phyloP scores from a whole-genome alignment of 2,329 filamentous ascomycete species.

The Phoma sp. region DNA sequence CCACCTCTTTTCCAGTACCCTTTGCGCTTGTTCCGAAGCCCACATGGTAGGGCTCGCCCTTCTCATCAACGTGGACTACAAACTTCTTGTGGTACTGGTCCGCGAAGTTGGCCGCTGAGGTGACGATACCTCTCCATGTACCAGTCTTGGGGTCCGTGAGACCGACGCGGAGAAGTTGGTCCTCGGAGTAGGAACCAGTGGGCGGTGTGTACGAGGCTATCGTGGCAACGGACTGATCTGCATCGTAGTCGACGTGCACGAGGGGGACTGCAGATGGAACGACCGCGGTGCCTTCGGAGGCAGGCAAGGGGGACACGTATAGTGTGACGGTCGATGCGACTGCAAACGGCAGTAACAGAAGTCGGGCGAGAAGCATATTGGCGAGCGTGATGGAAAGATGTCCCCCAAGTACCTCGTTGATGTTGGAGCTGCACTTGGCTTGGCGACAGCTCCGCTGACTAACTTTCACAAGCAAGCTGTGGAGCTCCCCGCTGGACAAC shows the following conservation, averaged over 20 bases:
- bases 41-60: slow-evolving; percentile 53
- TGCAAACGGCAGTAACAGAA: slow-evolving; percentile 47
- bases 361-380: slow-evolving; percentile 47
- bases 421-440: slow-evolving; percentile 5
- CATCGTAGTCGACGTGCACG: slow-evolving; percentile 52
- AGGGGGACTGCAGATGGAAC: slow-evolving; percentile 48
- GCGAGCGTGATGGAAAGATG: slow-evolving; percentile 6
- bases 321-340: slow-evolving; percentile 47
- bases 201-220: slow-evolving; percentile 46
- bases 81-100: slow-evolving; percentile 52
- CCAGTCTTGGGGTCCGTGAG: slow-evolving; percentile 47
- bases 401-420: background rate
- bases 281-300: slow-evolving; percentile 71
- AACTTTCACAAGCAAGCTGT: background rate
- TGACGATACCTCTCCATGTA: slow-evolving; percentile 55
- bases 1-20: slow-evolving; percentile 45
- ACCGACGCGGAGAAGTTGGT: slow-evolving; percentile 53
- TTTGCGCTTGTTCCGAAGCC: slow-evolving; percentile 50
- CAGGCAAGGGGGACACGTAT: slow-evolving; percentile 77
- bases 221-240: slow-evolving; percentile 44
- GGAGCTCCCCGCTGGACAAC: background rate
- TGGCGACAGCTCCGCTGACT: slow-evolving; percentile 13
- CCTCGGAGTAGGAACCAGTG: slow-evolving; percentile 38
- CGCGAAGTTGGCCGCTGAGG: slow-evolving; percentile 52
- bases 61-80: slow-evolving; percentile 51